Conservation (phyloP, 2,329 filamentous ascomycete genomes). For the Colletotrichum graminicola region DNA sequence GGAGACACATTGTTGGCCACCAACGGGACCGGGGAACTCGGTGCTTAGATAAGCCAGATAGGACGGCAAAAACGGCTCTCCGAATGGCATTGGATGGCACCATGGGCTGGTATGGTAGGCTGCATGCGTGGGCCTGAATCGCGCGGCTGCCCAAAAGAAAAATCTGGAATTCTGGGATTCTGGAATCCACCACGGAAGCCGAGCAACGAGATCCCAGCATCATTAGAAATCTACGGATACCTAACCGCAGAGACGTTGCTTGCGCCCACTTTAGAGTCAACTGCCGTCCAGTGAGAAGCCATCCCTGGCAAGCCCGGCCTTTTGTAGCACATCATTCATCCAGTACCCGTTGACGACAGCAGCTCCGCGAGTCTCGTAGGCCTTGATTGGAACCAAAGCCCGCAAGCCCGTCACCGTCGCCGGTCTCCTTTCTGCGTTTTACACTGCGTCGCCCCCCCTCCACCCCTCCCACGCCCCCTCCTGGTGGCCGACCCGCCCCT, state of each 20-base stretch:
- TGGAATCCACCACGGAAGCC: constrained; percentile 36
- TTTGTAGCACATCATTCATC: constrained; percentile 5
- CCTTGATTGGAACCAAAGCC: constrained; percentile 32
- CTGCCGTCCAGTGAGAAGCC: constrained; percentile 36
- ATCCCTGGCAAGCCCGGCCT: background rate
- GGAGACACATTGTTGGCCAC: constrained; percentile 1
- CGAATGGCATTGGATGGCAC: background rate
- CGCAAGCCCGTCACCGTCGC: constrained; percentile 25
- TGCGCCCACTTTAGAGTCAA: constrained; percentile 7
- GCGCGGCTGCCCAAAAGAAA: constrained; percentile 29
- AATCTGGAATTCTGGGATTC: constrained; percentile 29
- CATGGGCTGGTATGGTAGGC: constrained; percentile 3
- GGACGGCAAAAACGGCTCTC: background rate
- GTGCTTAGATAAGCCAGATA: constrained; percentile 32
- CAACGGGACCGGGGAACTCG: constrained; percentile 3
- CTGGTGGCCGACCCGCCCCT: constrained; percentile 7
- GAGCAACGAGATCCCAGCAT: constrained; percentile 30
- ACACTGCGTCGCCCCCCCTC: constrained; percentile 27
- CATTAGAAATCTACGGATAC: constrained; percentile 42
- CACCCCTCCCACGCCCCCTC: constrained; percentile 21
- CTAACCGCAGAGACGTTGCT: constrained; percentile 8
- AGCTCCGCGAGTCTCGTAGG: constrained; percentile 8
- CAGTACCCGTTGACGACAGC: constrained; percentile 33
- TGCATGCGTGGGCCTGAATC: constrained; percentile 28
- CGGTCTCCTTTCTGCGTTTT: background rate